These are phyloP conservation scores for Lactuca saligna DNA, from an alignment of 129 eudicot genomes.

Conservation along the genomic window DNA sequence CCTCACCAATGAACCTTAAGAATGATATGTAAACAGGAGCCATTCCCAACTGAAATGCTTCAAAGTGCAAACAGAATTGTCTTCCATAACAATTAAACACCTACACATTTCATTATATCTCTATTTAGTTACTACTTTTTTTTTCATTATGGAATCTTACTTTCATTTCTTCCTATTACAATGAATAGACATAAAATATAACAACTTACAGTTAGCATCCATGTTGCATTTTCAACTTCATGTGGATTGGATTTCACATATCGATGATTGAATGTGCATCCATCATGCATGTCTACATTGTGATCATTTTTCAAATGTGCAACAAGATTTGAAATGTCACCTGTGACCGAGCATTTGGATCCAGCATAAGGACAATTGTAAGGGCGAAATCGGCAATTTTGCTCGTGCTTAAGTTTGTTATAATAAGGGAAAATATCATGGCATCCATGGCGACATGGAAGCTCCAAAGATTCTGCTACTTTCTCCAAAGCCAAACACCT, in stretches of 20 bases:
- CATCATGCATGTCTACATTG: constrained; percentile 50
- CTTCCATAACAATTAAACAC: constrained; percentile 44
- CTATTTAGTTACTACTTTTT: too few species aligned
- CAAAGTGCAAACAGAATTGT: constrained; percentile 48
- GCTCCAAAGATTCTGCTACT: constrained; percentile 41
- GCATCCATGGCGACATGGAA: constrained; percentile 51
- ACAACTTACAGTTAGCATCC: constrained; percentile 49
- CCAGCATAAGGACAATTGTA: constrained; percentile 53
- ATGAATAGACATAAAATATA: neutral
- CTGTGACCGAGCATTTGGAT: constrained; percentile 40
- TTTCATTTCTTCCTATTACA: too few species aligned
- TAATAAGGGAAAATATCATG: constrained; percentile 42
- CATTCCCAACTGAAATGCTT: constrained; percentile 40
- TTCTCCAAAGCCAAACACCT: constrained; percentile 49
- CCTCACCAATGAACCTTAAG: constrained; percentile 43
- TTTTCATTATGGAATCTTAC: too few species aligned
- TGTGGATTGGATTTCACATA: constrained; percentile 48
- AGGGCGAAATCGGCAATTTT: constrained; percentile 40
- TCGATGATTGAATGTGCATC: constrained; percentile 50
- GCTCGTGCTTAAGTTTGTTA: constrained; percentile 39
- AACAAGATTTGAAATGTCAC: constrained; percentile 43
- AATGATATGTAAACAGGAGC: constrained; percentile 43
- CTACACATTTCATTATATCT: constrained; percentile 5
- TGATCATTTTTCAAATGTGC: constrained; percentile 45
- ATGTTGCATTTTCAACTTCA: constrained; percentile 51